Base-by-base conservation (phyloP, 306 rosid species). In the Inga oerstediana region DNA sequence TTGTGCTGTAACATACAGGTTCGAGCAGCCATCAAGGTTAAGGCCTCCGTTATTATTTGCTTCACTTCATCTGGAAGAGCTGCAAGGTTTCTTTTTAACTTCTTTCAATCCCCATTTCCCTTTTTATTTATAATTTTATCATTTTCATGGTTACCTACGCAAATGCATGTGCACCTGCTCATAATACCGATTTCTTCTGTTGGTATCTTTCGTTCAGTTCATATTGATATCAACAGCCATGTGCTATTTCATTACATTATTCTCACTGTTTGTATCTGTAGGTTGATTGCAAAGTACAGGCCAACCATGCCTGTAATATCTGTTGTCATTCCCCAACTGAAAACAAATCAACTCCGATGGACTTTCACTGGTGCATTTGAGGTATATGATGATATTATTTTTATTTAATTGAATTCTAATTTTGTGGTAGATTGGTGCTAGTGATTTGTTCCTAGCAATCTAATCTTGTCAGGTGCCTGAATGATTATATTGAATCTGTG, bases 41-140 rank as follows among this genome's bases (percentile, higher is more conserved):
- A 94, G 87, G 98, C 98, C 48, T 94, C 98, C 27, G 92, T 87
- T 72, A 92, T 94, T 74, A 89, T 94, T 83, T 94, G 98, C 84
- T 94, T 94, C 85, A 94, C 98, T 80, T 92, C 98, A 74, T 92
- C 98, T 20, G 98, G 98, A 85, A 88, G 98, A 79, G 97, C 98
- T 81, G 98, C 98, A 78, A 91, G 98, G 97, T 94, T 87, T 37
- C 12, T 30, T 59, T 80, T 74, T 27, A 14, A 9, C 44, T 30
- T 78, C 77, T 14, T 54, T 67, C 30, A 5, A 34, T 70, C 13
- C 43, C 56, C 39, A 20, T 48, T 75, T 14, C 80, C 54, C 34
- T 59, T 73, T 82, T 89, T 75, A 88, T 70, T 72, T 15, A 10
- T 43, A 81, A 37, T 20, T 32, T 62, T 77, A 70, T 46, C 37